Percentiles rank a stretch among this genome's conserved stretches.
phyloP scores from a whole-genome alignment of 345 rosid species.

The Eutrema yunnanense region DNA sequence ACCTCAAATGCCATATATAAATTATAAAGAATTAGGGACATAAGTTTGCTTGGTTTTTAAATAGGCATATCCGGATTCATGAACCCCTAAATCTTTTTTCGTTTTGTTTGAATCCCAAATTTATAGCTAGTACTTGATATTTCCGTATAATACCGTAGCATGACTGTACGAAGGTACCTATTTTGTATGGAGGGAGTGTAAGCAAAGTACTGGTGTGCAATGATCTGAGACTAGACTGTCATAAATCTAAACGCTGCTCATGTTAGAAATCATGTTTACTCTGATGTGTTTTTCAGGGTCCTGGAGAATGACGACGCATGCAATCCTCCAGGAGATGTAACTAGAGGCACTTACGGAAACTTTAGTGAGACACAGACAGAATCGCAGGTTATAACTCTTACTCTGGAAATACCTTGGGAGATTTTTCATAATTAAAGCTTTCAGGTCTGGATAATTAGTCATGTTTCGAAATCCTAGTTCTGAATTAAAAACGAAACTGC shows the following conservation, averaged over 20 bases:
- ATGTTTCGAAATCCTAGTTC: not conserved
- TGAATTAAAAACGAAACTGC: not conserved
- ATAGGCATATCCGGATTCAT: not conserved
- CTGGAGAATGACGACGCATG: slow-evolving; percentile 36
- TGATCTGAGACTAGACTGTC: slow-evolving; percentile 1
- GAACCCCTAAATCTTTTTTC: not conserved
- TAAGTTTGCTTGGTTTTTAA: not conserved
- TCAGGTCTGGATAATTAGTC: not conserved
- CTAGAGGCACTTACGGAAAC: slow-evolving; percentile 40
- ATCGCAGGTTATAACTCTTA: slow-evolving; percentile 64
- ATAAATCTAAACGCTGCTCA: not conserved
- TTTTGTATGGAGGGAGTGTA: not conserved
- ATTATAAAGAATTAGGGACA: not conserved
- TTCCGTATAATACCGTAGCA: not conserved
- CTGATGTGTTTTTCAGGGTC: slow-evolving; percentile 16
- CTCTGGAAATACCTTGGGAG: not conserved
- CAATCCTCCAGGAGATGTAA: slow-evolving; percentile 33
- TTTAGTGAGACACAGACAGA: slow-evolving; percentile 98
- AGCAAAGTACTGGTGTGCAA: not conserved
- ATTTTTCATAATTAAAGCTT: not conserved
- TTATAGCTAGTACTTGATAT: not conserved
- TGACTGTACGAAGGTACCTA: not conserved
- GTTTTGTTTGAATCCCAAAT: not conserved
- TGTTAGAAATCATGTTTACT: not conserved
- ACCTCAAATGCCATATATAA: not conserved